Evolutionary conservation across 495 filamentous ascomycete genomes (phyloP).

Genomic region (Podospora comata): DNA sequence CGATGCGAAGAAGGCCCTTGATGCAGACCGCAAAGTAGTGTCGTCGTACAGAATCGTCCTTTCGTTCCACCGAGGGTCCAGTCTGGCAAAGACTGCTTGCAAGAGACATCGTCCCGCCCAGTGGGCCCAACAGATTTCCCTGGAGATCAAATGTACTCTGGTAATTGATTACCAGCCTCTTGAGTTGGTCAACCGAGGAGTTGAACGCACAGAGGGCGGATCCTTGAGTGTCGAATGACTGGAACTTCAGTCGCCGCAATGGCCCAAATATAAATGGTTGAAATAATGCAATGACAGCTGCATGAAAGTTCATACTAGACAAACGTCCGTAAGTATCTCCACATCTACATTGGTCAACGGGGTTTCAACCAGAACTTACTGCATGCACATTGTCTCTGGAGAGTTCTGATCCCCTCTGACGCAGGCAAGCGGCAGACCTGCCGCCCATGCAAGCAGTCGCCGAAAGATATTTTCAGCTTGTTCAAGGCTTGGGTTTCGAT

Average conservation of each 20-base stretch:
- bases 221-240: background rate
- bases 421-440: background rate
- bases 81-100: constrained; percentile 1
- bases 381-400: constrained; percentile 1
- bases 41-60: background rate
- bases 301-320: background rate
- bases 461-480: background rate
- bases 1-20: background rate
- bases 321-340: background rate
- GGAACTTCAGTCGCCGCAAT: background rate
- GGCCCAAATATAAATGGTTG: background rate
- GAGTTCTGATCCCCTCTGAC: constrained; percentile 3
- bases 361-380: background rate
- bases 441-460: background rate
- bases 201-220: background rate
- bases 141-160: background rate
- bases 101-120: background rate
- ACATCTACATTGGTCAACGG: background rate
- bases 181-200: constrained; percentile 5
- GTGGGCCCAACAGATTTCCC: background rate
- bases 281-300: constrained; percentile 1
- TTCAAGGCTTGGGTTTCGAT: background rate
- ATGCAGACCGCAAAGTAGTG: constrained; percentile 5
- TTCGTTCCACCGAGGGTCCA: background rate
- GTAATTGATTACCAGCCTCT: constrained; percentile 1